Conservation (phyloP, 371 early-diverging fungal species). For the Lichtheimia ornata region DNA sequence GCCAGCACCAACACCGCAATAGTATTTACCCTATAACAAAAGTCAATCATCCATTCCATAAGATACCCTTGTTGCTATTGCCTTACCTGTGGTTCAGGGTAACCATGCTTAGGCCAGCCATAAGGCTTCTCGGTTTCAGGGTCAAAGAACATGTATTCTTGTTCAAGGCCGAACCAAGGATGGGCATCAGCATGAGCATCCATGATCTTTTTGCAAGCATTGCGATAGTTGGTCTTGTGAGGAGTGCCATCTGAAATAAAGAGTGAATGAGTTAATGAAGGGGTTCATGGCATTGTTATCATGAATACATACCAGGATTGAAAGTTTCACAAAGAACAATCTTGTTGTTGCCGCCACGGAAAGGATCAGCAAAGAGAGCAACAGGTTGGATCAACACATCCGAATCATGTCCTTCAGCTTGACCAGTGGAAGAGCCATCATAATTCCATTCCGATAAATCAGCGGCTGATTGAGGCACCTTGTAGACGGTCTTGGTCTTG, state of each 20-base stretch:
- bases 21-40: constrained; percentile 47
- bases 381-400: constrained; percentile 53
- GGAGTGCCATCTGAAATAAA: constrained; percentile 41
- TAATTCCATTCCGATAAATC: constrained; percentile 58
- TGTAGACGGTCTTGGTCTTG: constrained; percentile 46
- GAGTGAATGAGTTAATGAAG: no score
- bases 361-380: constrained; percentile 57
- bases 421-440: constrained; percentile 57
- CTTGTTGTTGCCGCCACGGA: constrained; percentile 54
- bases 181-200: constrained; percentile 38
- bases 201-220: constrained; percentile 45
- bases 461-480: constrained; percentile 28
- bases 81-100: constrained; percentile 59
- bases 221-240: constrained; percentile 49
- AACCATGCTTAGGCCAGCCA: constrained; percentile 65
- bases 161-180: constrained; percentile 68
- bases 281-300: no score
- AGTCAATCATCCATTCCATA: neutral
- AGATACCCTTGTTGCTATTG: constrained; percentile 30
- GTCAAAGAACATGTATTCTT: constrained; percentile 61
- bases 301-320: constrained; percentile 13
- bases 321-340: constrained; percentile 52
- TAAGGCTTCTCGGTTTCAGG: constrained; percentile 50
- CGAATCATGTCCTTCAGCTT: constrained; percentile 58
- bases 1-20: constrained; percentile 60